Evolutionary conservation across 2,329 filamentous ascomycete species (phyloP), one percentile per base, ranked within the genome.

Genomic region (Fusarium dlaminii): DNA sequence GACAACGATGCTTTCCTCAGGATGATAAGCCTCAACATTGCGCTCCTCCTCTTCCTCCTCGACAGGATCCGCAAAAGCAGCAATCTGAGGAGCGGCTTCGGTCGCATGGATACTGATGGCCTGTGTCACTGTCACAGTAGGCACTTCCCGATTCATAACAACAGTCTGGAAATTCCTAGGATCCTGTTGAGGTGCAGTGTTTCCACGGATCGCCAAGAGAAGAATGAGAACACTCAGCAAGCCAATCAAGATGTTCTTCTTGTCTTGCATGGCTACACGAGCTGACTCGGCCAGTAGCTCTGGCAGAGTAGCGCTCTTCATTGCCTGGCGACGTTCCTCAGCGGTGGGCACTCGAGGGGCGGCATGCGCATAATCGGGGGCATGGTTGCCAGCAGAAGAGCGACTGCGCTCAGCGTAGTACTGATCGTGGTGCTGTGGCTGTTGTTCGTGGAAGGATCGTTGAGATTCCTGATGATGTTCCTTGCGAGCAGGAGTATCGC

Each of bases 241-340:
- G 10, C 84, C 82, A 32, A 92, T 91, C n/a, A 86, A 81, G 15
- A 91, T 78, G 63, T 91, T 92, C 81, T 88, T 90, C 65, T 85
- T 85, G 74, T 92, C 90, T 52, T 86, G 85, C 75, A 91, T 76
- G 24, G 89, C 79, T 13, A 91, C 86, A 37, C 86, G 84, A 57
- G 84, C 82, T 0, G 89, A 88, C 71, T 89, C 87, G 14, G 89
- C 74, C 0, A 91, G 76, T 14, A 91, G 82, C 68, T 90, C 86
- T 1, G 85, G 82, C 17, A 92, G 83, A 5, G 87, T 87, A 0
- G 87, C 87, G 15, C 81, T 81, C 67, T 86, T 82, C 59, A 82
- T 81, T 32, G 77, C 60, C 55, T 75, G 57, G 32, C 73, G 79
- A 6, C 74, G 80, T 43, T 76, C 77, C 43, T 83, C 72, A 29